Evolutionary conservation across 768 basidiomycete species (phyloP).

Genomic region (Suillus paluster): DNA sequence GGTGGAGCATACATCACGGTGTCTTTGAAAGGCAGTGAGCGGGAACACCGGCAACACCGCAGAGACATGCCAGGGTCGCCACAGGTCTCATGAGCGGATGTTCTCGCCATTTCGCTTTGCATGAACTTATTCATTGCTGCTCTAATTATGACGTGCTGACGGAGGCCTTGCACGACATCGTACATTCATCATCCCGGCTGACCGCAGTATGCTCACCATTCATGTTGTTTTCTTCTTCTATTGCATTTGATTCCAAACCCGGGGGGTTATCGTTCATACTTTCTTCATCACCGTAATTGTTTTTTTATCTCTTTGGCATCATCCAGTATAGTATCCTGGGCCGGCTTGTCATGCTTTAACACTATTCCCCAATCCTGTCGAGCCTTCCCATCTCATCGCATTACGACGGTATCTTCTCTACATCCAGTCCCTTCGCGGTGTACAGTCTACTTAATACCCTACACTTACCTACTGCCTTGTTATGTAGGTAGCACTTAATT

Average conservation of each 20-base stretch:
- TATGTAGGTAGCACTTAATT: conserved; percentile 37
- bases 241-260: conserved; percentile 18
- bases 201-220: conserved; percentile 20
- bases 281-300: conserved; percentile 36
- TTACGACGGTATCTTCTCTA: conserved; percentile 27
- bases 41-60: conserved; percentile 53
- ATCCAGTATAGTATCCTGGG: conserved; percentile 31
- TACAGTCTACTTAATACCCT: conserved; percentile 40
- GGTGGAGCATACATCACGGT: conserved; percentile 89
- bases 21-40: conserved; percentile 79
- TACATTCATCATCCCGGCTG: conserved; percentile 26
- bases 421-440: conserved; percentile 30
- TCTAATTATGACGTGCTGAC: conserved; percentile 26
- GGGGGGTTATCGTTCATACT: conserved; percentile 30
- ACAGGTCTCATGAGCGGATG: conserved; percentile 32
- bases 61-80: conserved; percentile 31
- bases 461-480: conserved; percentile 37
- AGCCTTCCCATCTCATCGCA: conserved; percentile 31
- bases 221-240: conserved; percentile 27
- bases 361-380: conserved; percentile 21
- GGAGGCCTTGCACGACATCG: conserved; percentile 30
- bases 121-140: conserved; percentile 22
- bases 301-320: conserved; percentile 30
- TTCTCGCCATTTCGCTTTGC: conserved; percentile 16
- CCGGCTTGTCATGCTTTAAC: conserved; percentile 30